Percentiles rank a stretch among this genome's conserved stretches.
These are phyloP conservation scores for Piedraia hortae DNA, from an alignment of 2,329 filamentous ascomycete species.

Conservation along the genomic window DNA sequence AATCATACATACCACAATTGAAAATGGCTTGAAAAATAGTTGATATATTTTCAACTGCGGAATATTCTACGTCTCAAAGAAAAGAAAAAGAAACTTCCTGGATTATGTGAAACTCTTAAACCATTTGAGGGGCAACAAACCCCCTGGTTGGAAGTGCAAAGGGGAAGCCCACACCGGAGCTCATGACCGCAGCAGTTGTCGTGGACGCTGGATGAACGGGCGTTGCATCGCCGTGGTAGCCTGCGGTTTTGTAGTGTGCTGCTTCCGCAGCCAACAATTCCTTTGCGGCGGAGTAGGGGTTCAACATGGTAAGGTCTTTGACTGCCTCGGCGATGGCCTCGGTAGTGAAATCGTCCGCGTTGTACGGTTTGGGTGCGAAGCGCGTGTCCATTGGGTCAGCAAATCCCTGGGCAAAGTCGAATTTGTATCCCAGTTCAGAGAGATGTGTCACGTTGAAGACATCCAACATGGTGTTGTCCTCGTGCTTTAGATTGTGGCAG, in stretches of 20 bases:
- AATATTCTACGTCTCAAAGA: no score
- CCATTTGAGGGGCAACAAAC: no score
- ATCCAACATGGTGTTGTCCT: slow-evolving; percentile 19
- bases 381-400: slow-evolving; percentile 6
- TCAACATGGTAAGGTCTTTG: slow-evolving; percentile 6
- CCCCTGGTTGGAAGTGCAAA: no score
- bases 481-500: slow-evolving; percentile 19
- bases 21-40: no score
- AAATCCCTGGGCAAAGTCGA: slow-evolving; percentile 1
- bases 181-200: slow-evolving; percentile 4
- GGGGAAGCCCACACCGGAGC: slow-evolving; percentile 6
- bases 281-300: slow-evolving; percentile 6
- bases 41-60: no score
- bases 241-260: slow-evolving; percentile 7
- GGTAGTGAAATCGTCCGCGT: slow-evolving; percentile 7
- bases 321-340: slow-evolving; percentile 6
- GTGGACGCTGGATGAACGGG: slow-evolving; percentile 1
- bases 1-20: no score
- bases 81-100: no score
- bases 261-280: slow-evolving; percentile 6
- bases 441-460: slow-evolving; percentile 18
- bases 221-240: slow-evolving; percentile 5
- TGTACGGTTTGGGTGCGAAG: slow-evolving; percentile 8
- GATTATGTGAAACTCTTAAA: no score
- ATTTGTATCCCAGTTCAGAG: slow-evolving; percentile 9